Percentiles rank a stretch among this genome's conserved stretches.
phyloP scores from a whole-genome alignment of 2,329 filamentous ascomycete species.

The Lasiodiplodia citricola region DNA sequence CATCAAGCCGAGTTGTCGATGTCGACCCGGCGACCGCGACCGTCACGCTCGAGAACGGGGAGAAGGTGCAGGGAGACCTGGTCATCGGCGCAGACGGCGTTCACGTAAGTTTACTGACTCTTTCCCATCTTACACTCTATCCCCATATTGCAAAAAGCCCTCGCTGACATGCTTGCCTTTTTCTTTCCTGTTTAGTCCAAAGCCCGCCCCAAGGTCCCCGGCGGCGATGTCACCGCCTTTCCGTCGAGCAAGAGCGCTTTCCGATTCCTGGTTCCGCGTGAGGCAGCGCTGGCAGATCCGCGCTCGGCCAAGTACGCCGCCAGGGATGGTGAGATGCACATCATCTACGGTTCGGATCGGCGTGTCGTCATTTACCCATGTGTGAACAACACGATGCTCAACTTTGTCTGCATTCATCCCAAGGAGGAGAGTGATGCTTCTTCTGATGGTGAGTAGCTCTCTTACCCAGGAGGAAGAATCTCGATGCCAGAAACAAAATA shows the following conservation, averaged over 20 bases:
- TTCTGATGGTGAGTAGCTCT: conserved; percentile 1
- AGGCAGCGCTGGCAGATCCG: conserved; percentile 49
- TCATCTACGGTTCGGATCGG: conserved; percentile 51
- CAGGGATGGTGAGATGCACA: conserved; percentile 48
- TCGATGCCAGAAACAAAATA: background rate
- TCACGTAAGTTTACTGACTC: conserved; percentile 40
- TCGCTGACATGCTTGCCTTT: conserved; percentile 26
- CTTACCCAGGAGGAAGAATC: background rate
- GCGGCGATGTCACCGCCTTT: conserved; percentile 44
- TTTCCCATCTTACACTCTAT: conserved; percentile 14
- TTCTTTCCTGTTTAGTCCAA: conserved; percentile 33
- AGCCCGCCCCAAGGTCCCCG: conserved; percentile 37
- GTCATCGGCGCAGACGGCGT: conserved; percentile 63
- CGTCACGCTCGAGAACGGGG: conserved; percentile 54
- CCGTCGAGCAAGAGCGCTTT: conserved; percentile 63
- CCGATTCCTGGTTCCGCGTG: conserved; percentile 59
- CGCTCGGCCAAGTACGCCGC: conserved; percentile 46
- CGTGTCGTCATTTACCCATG: conserved; percentile 57
- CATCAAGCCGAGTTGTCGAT: conserved; percentile 50
- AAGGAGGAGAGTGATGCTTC: conserved; percentile 31
- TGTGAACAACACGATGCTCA: conserved; percentile 52
- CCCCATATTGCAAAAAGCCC: too few relatives aligned
- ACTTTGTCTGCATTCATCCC: conserved; percentile 53
- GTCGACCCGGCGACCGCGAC: conserved; percentile 50
- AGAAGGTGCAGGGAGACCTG: conserved; percentile 53